Percentiles rank a stretch among this genome's conserved stretches.
These are phyloP conservation scores for Talaromyces atroroseus DNA, from an alignment of 2,329 filamentous ascomycete species.

Conservation along the genomic window DNA sequence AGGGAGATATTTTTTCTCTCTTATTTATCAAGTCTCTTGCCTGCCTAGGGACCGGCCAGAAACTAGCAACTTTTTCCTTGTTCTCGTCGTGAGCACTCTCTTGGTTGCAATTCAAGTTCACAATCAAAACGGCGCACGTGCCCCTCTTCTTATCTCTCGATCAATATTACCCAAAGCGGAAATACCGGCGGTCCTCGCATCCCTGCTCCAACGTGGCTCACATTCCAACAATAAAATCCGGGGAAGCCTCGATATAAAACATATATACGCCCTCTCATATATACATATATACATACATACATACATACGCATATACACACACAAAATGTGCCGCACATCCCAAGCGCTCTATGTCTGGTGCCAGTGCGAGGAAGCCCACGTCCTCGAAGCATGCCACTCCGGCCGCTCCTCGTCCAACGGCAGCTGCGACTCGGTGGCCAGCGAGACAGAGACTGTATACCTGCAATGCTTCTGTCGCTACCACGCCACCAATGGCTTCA, in stretches of 20 bases:
- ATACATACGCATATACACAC: not conserved
- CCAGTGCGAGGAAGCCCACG: slow-evolving; percentile 33
- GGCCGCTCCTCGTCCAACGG: slow-evolving; percentile 25
- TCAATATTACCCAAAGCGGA: slow-evolving; percentile 15
- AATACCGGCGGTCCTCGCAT: not conserved
- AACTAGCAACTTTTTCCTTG: not conserved
- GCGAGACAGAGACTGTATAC: slow-evolving; percentile 34
- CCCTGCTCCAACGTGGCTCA: not conserved
- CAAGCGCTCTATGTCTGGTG: slow-evolving; percentile 35
- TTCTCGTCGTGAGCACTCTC: not conserved
- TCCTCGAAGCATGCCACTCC: slow-evolving; percentile 26
- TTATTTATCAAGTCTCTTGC: not conserved
- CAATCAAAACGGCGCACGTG: not conserved
- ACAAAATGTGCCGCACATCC: slow-evolving; percentile 33
- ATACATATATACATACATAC: not conserved
- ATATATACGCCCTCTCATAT: not conserved
- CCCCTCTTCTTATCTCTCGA: not conserved
- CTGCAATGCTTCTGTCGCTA: slow-evolving; percentile 36
- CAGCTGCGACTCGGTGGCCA: slow-evolving; percentile 25
- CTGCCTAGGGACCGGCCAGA: not conserved
- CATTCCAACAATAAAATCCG: not conserved
- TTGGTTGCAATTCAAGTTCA: not conserved
- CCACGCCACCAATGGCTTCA: slow-evolving; percentile 29
- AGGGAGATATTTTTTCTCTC: not conserved
- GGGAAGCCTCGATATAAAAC: not conserved